Conservation (phyloP, 148 eudicot species). For the Fagopyrum esculentum region DNA sequence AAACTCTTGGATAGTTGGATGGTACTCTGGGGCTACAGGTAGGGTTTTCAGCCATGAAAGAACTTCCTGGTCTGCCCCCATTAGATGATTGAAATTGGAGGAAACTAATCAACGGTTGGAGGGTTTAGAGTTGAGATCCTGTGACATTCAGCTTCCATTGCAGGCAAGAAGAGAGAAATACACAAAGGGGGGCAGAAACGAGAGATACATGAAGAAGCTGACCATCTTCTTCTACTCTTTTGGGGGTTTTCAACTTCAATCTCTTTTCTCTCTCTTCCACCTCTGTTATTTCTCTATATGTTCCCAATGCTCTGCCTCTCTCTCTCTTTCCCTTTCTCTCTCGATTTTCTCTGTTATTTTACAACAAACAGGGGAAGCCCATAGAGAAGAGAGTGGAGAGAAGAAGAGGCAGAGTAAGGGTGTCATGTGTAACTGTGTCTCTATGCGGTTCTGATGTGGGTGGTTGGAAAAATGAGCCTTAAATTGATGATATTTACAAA, state of each 20-base stretch:
- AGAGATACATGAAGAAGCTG: conserved; percentile 12
- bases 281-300: conserved; percentile 23
- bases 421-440: neutral
- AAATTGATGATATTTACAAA: neutral
- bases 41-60: conserved; percentile 81
- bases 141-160: conserved; percentile 2
- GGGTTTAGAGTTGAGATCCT: neutral
- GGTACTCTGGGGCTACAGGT: conserved; percentile 87
- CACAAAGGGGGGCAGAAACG: conserved; percentile 1
- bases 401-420: conserved; percentile 4
- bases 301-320: conserved; percentile 21
- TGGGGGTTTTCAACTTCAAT: no score
- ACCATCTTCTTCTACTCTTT: neutral
- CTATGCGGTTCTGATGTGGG: neutral
- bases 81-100: neutral
- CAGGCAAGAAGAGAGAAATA: neutral
- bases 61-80: conserved; percentile 48
- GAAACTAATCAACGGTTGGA: neutral
- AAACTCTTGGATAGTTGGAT: conserved; percentile 82
- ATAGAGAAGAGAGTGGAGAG: conserved; percentile 11
- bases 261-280: conserved; percentile 7
- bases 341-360: conserved; percentile 25
- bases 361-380: conserved; percentile 24
- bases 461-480: neutral
- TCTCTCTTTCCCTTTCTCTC: conserved; percentile 15